A percentile compares a stretch with the other conserved stretches of the same genome.
Conservation (phyloP, 345 rosid species). For the Syzygium grande region DNA sequence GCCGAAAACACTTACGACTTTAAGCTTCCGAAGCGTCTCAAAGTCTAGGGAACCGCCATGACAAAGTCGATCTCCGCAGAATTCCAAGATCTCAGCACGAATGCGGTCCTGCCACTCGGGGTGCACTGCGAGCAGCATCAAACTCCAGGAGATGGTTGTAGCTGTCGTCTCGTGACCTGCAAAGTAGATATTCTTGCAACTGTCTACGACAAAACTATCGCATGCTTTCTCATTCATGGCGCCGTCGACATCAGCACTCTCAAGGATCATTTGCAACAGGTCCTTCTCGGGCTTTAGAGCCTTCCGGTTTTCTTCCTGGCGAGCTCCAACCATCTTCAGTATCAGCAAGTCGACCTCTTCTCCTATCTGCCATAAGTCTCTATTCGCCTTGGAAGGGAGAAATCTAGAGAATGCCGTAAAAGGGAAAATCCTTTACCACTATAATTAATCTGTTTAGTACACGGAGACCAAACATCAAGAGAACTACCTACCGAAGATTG, state of each 20-base stretch:
- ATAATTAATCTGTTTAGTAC: not conserved
- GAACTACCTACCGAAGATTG: not conserved
- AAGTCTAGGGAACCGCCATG: not conserved
- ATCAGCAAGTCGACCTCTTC: slow-evolving; percentile 10
- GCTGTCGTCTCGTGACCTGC: slow-evolving; percentile 28
- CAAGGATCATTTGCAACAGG: slow-evolving; percentile 14
- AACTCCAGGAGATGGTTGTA: slow-evolving; percentile 19
- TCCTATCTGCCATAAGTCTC: slow-evolving; percentile 8
- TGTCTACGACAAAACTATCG: slow-evolving; percentile 10
- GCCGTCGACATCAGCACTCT: not conserved
- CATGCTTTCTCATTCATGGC: not conserved
- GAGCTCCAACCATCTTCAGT: slow-evolving; percentile 7
- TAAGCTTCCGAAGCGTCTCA: slow-evolving; percentile 10
- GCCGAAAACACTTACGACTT: not conserved
- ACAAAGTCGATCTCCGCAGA: not conserved
- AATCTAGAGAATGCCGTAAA: not conserved
- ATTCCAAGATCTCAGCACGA: slow-evolving; percentile 8
- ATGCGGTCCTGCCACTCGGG: slow-evolving; percentile 30
- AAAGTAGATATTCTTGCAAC: slow-evolving; percentile 25
- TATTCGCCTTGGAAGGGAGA: slow-evolving; percentile 5
- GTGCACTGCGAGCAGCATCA: slow-evolving; percentile 21
- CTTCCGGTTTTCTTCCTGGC: slow-evolving; percentile 2
- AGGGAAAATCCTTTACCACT: slow-evolving; percentile 2
- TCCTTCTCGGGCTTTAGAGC: not conserved
- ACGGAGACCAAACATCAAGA: not conserved